Evolutionary conservation across 352 stramenopile genomes (phyloP).

Genomic region (Phytophthora podocarpi): DNA sequence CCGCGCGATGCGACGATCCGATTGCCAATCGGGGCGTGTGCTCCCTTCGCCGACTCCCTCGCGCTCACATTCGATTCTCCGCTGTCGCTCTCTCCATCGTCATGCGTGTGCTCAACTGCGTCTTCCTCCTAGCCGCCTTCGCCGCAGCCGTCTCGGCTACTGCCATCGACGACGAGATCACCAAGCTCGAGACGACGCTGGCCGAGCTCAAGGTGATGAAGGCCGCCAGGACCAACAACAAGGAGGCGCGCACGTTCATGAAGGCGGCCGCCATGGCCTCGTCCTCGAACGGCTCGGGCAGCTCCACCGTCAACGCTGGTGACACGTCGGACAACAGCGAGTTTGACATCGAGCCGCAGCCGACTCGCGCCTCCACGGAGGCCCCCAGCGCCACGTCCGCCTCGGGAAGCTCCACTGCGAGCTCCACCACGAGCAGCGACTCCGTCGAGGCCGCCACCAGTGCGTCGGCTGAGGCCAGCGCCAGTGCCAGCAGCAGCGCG

Average conservation of each 20-base stretch:
- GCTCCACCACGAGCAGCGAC: conserved; percentile 18
- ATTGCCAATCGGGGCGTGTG: conserved; percentile 8
- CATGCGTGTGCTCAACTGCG: conserved; percentile 32
- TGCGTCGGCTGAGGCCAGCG: conserved; percentile 17
- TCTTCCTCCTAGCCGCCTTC: conserved; percentile 26
- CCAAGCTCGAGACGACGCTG: conserved; percentile 26
- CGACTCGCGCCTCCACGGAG: conserved; percentile 27
- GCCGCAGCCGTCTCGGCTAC: conserved; percentile 15
- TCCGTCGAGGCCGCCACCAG: conserved; percentile 16
- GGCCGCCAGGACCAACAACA: conserved; percentile 22
- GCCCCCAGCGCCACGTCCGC: conserved; percentile 11
- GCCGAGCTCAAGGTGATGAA: conserved; percentile 31
- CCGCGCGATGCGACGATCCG: conserved; percentile 23
- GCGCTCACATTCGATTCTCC: conserved; percentile 15
- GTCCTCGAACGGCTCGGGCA: conserved; percentile 26
- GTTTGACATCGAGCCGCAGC: conserved; percentile 44
- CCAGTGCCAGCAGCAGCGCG: conserved; percentile 32
- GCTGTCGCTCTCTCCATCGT: background rate
- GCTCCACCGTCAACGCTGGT: conserved; percentile 10
- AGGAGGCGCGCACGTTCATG: conserved; percentile 24
- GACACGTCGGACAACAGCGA: conserved; percentile 34
- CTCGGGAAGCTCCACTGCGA: conserved; percentile 11
- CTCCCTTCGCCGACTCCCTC: conserved; percentile 4
- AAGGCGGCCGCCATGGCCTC: conserved; percentile 27
- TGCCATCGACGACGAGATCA: conserved; percentile 32